A percentile compares a stretch with the other conserved stretches of the same genome.
These are phyloP conservation scores for Rhododendron molle DNA, from an alignment of 148 eudicot species.

Conservation along the genomic window DNA sequence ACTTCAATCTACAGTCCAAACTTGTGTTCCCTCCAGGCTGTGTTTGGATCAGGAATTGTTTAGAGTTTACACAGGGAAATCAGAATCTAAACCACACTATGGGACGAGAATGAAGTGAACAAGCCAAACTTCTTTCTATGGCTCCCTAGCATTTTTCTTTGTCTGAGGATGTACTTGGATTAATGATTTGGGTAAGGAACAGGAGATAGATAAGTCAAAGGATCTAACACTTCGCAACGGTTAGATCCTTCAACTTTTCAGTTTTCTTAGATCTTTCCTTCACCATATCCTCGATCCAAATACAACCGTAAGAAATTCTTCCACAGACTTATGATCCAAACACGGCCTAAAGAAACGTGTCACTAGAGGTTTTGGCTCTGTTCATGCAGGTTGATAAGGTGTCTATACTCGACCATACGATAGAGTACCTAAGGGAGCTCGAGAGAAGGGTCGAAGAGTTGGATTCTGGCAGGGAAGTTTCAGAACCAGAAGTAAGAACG, in stretches of 20 bases:
- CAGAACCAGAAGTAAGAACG: conserved; percentile 20
- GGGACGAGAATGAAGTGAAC: background rate
- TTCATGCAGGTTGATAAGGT: conserved; percentile 61
- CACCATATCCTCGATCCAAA: background rate
- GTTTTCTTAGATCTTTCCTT: background rate
- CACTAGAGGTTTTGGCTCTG: background rate
- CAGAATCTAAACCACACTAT: background rate
- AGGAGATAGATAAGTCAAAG: background rate
- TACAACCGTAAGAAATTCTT: background rate
- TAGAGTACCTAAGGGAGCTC: conserved; percentile 53
- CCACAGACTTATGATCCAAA: background rate
- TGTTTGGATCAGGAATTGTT: background rate
- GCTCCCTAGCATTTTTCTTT: background rate
- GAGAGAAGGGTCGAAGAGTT: conserved; percentile 50
- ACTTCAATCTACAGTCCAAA: background rate
- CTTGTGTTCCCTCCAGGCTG: background rate
- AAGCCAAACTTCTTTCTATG: background rate
- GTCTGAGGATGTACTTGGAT: background rate
- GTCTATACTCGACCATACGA: conserved; percentile 68
- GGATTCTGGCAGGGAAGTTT: conserved; percentile 32
- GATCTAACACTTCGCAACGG: background rate
- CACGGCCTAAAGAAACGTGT: background rate
- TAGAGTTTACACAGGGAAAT: background rate
- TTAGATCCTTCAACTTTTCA: background rate
- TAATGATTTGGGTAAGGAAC: background rate